Evolutionary conservation across 2,329 filamentous ascomycete species (phyloP).

Genomic region (Monilinia polystroma): DNA sequence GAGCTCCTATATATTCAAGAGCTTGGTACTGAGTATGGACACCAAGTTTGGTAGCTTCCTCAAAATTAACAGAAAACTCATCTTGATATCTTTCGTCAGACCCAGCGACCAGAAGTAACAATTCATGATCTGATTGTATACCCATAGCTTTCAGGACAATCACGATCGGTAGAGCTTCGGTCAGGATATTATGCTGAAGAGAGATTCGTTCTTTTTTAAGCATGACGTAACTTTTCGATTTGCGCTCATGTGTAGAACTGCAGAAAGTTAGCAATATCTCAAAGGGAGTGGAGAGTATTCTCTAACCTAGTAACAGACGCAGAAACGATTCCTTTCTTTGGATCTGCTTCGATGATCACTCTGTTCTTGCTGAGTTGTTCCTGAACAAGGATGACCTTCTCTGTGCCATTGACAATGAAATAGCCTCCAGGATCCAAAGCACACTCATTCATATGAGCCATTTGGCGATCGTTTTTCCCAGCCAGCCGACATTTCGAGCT

Average conservation of each 20-base stretch:
- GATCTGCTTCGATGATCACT: conserved; percentile 91
- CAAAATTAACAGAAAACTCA: conserved; percentile 92
- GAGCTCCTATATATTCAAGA: conserved; percentile 82
- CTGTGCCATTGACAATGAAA: conserved; percentile 95
- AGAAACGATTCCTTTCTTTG: conserved; percentile 89
- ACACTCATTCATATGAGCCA: conserved; percentile 93
- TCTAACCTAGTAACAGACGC: conserved; percentile 76
- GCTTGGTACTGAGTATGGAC: conserved; percentile 95
- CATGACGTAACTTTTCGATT: conserved; percentile 95
- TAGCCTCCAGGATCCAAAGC: conserved; percentile 95
- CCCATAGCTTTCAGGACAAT: conserved; percentile 92
- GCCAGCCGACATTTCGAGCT: conserved; percentile 89
- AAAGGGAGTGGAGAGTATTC: conserved; percentile 30
- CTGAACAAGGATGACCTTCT: conserved; percentile 98
- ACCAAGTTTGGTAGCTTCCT: conserved; percentile 79
- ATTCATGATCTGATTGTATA: conserved; percentile 91
- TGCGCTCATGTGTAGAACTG: conserved; percentile 94
- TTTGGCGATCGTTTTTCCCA: conserved; percentile 79
- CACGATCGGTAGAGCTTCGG: conserved; percentile 92
- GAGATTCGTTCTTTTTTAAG: conserved; percentile 91
- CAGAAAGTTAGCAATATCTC: conserved; percentile 23
- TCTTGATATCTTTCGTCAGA: conserved; percentile 88
- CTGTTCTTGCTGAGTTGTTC: conserved; percentile 99
- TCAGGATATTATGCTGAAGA: conserved; percentile 88
- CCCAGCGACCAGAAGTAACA: conserved; percentile 85